Percentiles rank a stretch among this genome's conserved stretches.
phyloP scores from a whole-genome alignment of 1,284 basidiomycete genomes.

The Wolfiporia cocos region DNA sequence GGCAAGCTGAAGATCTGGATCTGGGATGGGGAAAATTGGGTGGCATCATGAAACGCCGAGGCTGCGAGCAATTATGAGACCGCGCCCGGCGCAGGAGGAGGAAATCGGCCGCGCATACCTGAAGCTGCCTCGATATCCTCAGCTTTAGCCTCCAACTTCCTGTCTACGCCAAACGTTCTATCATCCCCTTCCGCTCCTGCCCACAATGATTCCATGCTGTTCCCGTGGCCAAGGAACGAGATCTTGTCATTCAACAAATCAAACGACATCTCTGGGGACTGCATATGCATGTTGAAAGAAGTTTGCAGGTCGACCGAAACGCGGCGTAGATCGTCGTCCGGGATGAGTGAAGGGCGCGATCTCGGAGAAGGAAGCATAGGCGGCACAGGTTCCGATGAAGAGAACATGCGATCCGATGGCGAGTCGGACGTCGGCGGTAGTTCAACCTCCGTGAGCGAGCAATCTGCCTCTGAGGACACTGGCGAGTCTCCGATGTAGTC shows the following conservation, averaged over 20 bases:
- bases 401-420: conserved; percentile 5
- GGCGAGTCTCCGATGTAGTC: conserved; percentile 11
- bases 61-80: too few relatives aligned
- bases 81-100: too few relatives aligned
- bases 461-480: conserved; percentile 10
- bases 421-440: conserved; percentile 11
- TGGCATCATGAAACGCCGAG: too few relatives aligned
- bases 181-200: conserved; percentile 14
- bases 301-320: conserved; percentile 51
- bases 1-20: too few relatives aligned
- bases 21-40: too few relatives aligned
- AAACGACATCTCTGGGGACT: conserved; percentile 50
- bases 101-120: too few relatives aligned
- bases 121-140: too few relatives aligned
- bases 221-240: conserved; percentile 37
- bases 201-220: conserved; percentile 28
- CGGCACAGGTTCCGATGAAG: conserved; percentile 2
- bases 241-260: conserved; percentile 60
- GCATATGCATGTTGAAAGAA: conserved; percentile 51
- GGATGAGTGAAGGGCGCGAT: conserved; percentile 1
- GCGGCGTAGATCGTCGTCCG: conserved; percentile 31
- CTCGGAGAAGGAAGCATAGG: background rate
- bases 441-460: conserved; percentile 3
- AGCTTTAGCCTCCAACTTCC: too few relatives aligned
- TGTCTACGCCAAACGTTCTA: too few relatives aligned